Evolutionary conservation across 139 green algal species (phyloP), one percentile per base, ranked within the genome.

Genomic region (Picochlorum sp.): DNA sequence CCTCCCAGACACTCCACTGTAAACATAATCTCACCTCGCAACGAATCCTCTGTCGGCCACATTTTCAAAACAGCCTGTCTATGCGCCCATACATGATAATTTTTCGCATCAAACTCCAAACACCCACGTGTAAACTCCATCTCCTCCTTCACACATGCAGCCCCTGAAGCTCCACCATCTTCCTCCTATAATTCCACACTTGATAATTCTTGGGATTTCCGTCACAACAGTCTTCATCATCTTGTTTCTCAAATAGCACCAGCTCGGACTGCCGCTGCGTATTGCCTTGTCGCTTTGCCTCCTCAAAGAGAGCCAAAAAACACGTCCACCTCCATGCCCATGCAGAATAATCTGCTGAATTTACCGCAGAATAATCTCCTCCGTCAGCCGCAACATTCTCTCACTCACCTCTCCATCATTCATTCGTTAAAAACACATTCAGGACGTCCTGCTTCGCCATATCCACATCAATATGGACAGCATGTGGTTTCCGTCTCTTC

Each of bases 1-100:
- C 2, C 79, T 51, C 1, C 20, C 14, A 95, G 60, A 58, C 84
- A 51, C 13, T 52, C 37, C 21, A 78, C 64, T 0, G 68, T 70
- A 50, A 74, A 87, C 21, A 57, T 66, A 61, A 88, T 67, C 75
- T 95, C 87, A 21, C 55, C 28, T 38, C 82, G 41, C 61, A 57
- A 34, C 15, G 37, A 6, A 4, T 52, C 45, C 4, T 2, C 8
- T 20, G 14, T 49, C 3, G 11, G 59, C 32, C 20, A 59, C n/a
- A 28, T 32, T 0, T 67, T 67, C 13, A 66, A 9, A 51, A 89
- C 49, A 2, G 76, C 81, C 71, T 88, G 81, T 15, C 86, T 76
- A 66, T 95, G 87, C 2, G 85, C 79, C 88, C 88, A 95, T 3
- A 82, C 84, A 57, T 96, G 89, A 74, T 95, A 96, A 77, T 95